Conservation (phyloP, 495 filamentous ascomycete species). For the Penicillium argentinense region DNA sequence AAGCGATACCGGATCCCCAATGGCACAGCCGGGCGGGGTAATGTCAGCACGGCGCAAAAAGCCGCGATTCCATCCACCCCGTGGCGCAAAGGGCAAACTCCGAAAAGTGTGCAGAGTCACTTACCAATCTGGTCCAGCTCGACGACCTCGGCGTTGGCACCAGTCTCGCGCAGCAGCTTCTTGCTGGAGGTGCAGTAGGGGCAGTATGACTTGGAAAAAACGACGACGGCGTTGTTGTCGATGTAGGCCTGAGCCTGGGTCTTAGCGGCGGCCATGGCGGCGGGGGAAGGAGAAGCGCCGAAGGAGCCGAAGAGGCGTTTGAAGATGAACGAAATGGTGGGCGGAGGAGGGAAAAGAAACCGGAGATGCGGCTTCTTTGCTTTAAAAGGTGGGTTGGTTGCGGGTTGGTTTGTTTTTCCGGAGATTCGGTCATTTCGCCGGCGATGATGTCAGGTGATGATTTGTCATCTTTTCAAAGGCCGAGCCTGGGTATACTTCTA, state of each 20-base stretch:
- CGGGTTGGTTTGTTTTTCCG: not conserved
- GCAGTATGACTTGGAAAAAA: slow-evolving; percentile 97
- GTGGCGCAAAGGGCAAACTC: slow-evolving; percentile 2
- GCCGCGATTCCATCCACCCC: not conserved
- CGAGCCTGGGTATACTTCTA: not conserved
- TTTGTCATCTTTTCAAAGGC: slow-evolving; percentile 12
- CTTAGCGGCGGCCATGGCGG: slow-evolving; percentile 81
- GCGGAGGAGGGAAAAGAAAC: slow-evolving; percentile 25
- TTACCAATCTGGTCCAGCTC: slow-evolving; percentile 84
- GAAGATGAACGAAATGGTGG: slow-evolving; percentile 76
- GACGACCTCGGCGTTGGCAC: slow-evolving; percentile 70
- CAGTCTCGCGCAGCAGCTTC: slow-evolving; percentile 61
- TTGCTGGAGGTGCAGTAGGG: slow-evolving; percentile 90
- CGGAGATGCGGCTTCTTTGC: slow-evolving; percentile 12
- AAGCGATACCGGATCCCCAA: too few species aligned
- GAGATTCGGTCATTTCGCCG: slow-evolving; percentile 17
- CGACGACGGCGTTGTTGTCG: slow-evolving; percentile 87
- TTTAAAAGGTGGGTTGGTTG: slow-evolving; percentile 6
- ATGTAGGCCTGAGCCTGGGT: slow-evolving; percentile 84
- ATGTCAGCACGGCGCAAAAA: too few species aligned
- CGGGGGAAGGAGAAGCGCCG: slow-evolving; percentile 51
- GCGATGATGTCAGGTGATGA: slow-evolving; percentile 33
- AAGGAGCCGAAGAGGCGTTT: slow-evolving; percentile 70
- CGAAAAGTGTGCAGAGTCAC: slow-evolving; percentile 24
- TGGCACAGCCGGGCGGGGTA: too few species aligned